Base-by-base conservation (phyloP, 2,329 filamentous ascomycete species). In the Berkeleyomyces basicola region DNA sequence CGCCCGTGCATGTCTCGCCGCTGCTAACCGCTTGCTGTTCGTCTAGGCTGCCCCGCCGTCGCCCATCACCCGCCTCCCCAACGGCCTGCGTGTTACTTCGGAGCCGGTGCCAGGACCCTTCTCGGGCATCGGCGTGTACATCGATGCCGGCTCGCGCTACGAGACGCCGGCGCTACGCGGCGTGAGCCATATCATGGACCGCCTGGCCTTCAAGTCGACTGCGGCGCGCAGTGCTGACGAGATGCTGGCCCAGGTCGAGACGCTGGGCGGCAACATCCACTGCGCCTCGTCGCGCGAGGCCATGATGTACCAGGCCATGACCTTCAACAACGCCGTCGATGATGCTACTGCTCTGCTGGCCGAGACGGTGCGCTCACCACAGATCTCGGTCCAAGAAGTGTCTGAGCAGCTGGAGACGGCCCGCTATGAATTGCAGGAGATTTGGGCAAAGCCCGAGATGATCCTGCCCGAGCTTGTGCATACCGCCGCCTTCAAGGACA, bases 291-390 rank as follows among this genome's bases (percentile, higher is more conserved):
- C 90, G 1, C 82, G 93, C 67, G 93, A 99, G 75, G 90, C 90
- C 63, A 82, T 99, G 75, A 99, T 99, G 93, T 99, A 99, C 77
- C 93, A 99, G 74, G 89, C 90, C 1, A 93, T 93, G 36, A 96
- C 91, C 39, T 99, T 99, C 82, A 99, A 99, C 77, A 86, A 86
- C 36, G 86, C 90, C 16, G 90, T 99, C 7, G 85, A 88, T 5
- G 83, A 83, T 7, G 90, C 92, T 10, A 82, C 95, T 33, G 89
- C 80, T 39, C 76, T 99, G 16, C 82, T 99, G 47, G 92, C 93
- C 64, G 93, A 99, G 73, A 97, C 93, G 40, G 95, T 99, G 66
- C 86, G 90, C 64, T 82, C 95, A 67, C 90, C 93, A 4, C 74
- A 80, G 62, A 86, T 97, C 67, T 95, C 89, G 7, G 87, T 95